Base-by-base conservation (phyloP, 306 rosid species). In the Quercus engelmannii region DNA sequence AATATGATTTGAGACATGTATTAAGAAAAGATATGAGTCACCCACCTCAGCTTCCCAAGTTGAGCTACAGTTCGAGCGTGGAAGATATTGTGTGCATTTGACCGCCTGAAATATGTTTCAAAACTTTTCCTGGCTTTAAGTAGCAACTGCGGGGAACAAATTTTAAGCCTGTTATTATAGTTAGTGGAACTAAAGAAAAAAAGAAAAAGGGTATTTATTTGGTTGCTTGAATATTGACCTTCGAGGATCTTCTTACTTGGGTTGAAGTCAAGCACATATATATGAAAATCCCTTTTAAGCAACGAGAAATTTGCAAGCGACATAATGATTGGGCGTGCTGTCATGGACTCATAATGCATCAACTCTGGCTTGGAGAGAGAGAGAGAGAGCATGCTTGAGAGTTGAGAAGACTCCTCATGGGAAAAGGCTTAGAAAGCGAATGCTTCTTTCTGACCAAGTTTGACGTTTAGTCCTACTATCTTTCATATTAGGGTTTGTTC, bases 301-400 rank as follows among this genome's bases (percentile, higher is more conserved):
- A 86, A 90, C 69, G 78, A 80, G 79, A 35, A 73, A 57, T 74
- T 78, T 46, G 28, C 57, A 54, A 25, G 78, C 78, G 91, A 83
- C 94, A 89, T 68, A 87, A 88, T 89, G 49, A 93, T 91, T 89
- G 87, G 86, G 94, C 94, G 87, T 91, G 97, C 91, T 71, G 76
- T 80, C 83, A 80, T 87, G 79, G 80, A 80, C 80, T 80, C 80
- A 77, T 84, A 70, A 79, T 77, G 74, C 69, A 43, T 79, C 80
- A 74, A 69, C 86, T 80, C 62, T 75, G 19, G 20, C 81, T 80
- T 76, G 62, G 54, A 78, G 30, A 63, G 70, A 70, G 20, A 81
- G 33, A 77, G 46, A 78, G n/a, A 73, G 59, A 72, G 79, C 81
- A 54, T 21, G 87, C 76, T 57, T 80, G 85, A 80, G 51, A 28